Evolutionary conservation across 768 basidiomycete species (phyloP).

Genomic region (Mycena epipterygia): DNA sequence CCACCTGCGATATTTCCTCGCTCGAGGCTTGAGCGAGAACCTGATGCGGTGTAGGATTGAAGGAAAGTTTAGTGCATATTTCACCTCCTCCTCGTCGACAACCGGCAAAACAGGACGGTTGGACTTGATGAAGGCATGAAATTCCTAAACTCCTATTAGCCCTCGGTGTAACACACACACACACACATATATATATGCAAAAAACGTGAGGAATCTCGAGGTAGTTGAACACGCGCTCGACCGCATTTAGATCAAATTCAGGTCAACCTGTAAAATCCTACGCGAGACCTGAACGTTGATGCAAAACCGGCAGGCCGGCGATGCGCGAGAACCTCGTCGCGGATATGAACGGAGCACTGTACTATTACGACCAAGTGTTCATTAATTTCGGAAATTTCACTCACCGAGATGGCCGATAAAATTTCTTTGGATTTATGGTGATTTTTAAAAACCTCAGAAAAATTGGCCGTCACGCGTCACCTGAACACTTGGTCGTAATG

Average conservation of each 20-base stretch:
- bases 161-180: too few relatives aligned
- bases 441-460: too few relatives aligned
- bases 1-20: slow-evolving; percentile 78
- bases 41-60: slow-evolving; percentile 83
- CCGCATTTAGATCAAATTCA: slow-evolving; percentile 50
- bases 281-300: not conserved
- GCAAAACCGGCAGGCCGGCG: not conserved
- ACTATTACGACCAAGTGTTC: too few relatives aligned
- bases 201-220: slow-evolving; percentile 69
- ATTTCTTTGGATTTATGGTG: too few relatives aligned
- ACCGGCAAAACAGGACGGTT: slow-evolving; percentile 74
- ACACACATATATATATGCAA: too few relatives aligned
- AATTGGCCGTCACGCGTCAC: slow-evolving; percentile 15
- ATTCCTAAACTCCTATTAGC: slow-evolving; percentile 50
- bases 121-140: slow-evolving; percentile 79
- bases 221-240: slow-evolving; percentile 90
- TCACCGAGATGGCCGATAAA: too few relatives aligned
- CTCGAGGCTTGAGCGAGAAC: slow-evolving; percentile 78
- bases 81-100: slow-evolving; percentile 83
- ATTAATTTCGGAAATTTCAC: too few relatives aligned
- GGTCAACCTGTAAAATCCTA: not conserved
- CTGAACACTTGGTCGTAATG: too few relatives aligned
- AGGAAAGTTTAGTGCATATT: slow-evolving; percentile 89
- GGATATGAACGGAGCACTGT: too few relatives aligned
- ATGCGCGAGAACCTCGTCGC: slow-evolving; percentile 39